Conservation (phyloP, 2,329 filamentous ascomycete species). For the Penicillium frequentans region DNA sequence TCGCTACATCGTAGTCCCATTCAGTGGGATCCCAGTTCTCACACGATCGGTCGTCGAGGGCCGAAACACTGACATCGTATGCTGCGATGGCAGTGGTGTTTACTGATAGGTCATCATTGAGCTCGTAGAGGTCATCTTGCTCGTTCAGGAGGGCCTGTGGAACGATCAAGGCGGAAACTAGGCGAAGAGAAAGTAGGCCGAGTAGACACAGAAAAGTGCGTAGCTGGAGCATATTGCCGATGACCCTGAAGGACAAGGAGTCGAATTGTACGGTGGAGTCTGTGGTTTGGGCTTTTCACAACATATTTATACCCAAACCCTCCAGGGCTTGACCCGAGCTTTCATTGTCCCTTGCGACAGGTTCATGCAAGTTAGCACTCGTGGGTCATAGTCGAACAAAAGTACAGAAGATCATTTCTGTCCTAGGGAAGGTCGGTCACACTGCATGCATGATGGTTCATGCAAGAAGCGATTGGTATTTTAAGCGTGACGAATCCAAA, state of each 20-base stretch:
- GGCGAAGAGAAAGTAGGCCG: background rate
- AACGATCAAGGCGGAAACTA: slow-evolving; percentile 1
- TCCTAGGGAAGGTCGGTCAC: background rate
- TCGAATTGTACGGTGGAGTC: background rate
- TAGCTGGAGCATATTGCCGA: background rate
- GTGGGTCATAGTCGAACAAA: background rate
- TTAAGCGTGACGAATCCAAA: background rate
- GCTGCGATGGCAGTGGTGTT: background rate
- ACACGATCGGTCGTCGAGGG: background rate
- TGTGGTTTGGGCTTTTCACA: background rate
- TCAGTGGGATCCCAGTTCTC: background rate
- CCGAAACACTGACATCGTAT: background rate
- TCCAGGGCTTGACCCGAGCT: background rate
- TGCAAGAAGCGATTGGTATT: background rate
- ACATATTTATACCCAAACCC: background rate
- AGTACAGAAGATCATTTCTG: background rate
- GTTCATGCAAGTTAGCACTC: background rate
- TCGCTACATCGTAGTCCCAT: slow-evolving; percentile 15
- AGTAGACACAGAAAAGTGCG: background rate
- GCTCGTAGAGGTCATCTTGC: background rate
- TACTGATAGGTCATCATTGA: background rate
- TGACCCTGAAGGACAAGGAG: background rate
- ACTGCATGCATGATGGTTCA: background rate
- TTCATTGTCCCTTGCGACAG: background rate
- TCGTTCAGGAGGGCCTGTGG: background rate